Conservation (phyloP, 2,329 filamentous ascomycete species). For the Aspergillus cejpii region DNA sequence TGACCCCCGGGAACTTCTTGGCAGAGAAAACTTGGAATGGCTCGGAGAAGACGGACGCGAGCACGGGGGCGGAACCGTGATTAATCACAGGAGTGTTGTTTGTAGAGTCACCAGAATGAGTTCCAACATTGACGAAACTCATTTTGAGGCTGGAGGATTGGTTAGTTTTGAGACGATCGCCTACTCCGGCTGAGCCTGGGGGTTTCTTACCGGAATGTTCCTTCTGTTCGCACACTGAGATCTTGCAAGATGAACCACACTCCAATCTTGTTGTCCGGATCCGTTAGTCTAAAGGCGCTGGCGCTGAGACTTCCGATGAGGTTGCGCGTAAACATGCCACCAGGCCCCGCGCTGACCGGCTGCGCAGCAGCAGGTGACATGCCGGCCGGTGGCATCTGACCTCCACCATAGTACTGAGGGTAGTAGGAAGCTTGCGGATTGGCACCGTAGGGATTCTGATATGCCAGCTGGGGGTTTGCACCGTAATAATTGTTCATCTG, state of each 20-base stretch:
- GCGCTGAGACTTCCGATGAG: conserved; percentile 87
- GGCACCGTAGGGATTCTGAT: conserved; percentile 31
- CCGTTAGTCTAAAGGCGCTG: conserved; percentile 76
- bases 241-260: conserved; percentile 98
- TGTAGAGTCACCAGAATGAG: conserved; percentile 34
- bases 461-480: conserved; percentile 28
- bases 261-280: conserved; percentile 71
- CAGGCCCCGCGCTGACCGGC: conserved; percentile 45
- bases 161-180: conserved; percentile 8
- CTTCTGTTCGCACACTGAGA: conserved; percentile 87
- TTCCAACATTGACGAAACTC: conserved; percentile 79
- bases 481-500: conserved; percentile 35
- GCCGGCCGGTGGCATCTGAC: conserved; percentile 30
- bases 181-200: too few species aligned
- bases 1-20: conserved; percentile 97
- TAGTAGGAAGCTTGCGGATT: conserved; percentile 29
- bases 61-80: conserved; percentile 67
- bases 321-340: conserved; percentile 89
- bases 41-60: conserved; percentile 80
- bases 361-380: conserved; percentile 31
- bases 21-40: conserved; percentile 90
- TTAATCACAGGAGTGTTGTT: conserved; percentile 53
- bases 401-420: conserved; percentile 27
- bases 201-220: conserved; percentile 65
- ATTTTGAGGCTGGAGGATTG: conserved; percentile 51